These are phyloP conservation scores for Beauveria sp. DNA, from an alignment of 2,329 filamentous ascomycete genomes.

Conservation along the genomic window DNA sequence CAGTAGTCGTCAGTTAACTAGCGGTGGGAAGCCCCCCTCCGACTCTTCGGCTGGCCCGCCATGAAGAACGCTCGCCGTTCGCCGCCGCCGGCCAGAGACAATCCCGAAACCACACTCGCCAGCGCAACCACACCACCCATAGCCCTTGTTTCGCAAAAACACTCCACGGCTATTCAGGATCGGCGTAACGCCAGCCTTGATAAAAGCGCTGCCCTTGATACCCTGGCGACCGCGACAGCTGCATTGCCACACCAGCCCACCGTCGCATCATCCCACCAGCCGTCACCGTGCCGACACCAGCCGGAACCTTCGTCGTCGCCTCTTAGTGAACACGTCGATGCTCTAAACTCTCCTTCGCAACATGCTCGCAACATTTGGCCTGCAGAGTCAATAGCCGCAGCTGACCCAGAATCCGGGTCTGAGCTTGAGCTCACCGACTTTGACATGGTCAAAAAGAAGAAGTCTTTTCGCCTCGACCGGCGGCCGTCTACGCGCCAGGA, in stretches of 20 bases:
- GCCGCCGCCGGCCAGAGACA: constrained; percentile 1
- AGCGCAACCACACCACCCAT: background rate
- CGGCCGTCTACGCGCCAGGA: constrained; percentile 18
- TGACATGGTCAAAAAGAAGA: constrained; percentile 28
- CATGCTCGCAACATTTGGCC: constrained; percentile 11
- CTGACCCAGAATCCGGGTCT: constrained; percentile 5
- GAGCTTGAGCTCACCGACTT: constrained; percentile 12
- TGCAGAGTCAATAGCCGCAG: constrained; percentile 6
- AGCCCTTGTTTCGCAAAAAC: constrained; percentile 7
- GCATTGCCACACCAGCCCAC: constrained; percentile 6
- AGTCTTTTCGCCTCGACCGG: constrained; percentile 28
- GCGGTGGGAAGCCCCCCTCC: constrained; percentile 8
- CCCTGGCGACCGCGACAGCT: background rate
- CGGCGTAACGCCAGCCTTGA: background rate
- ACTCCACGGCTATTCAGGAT: background rate
- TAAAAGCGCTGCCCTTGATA: background rate
- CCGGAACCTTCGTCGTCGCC: background rate
- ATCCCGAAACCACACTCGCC: background rate
- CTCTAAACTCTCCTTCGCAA: constrained; percentile 4
- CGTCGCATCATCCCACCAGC: constrained; percentile 1
- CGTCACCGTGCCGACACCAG: background rate
- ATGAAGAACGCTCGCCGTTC: constrained; percentile 1
- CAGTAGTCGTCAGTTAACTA: background rate
- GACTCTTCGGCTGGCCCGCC: background rate
- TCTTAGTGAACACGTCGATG: background rate